Base-by-base conservation (phyloP, 2,329 filamentous ascomycete species). In the Annulohypoxylon truncatum region DNA sequence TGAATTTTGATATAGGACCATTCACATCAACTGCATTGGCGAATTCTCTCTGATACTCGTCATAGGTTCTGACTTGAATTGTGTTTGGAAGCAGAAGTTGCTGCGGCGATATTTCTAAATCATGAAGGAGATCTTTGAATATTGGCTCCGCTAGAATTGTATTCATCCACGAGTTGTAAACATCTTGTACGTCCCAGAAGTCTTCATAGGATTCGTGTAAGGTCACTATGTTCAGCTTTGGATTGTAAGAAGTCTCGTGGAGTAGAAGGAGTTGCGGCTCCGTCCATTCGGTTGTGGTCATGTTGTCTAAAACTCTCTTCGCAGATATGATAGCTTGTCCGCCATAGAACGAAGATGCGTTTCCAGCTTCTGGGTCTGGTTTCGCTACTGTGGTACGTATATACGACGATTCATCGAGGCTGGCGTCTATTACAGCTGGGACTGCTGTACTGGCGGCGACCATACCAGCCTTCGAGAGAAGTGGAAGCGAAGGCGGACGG, bases 241-340 rank as follows among this genome's bases (percentile, higher is more conserved):
- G 52, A 3, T 55, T 33, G 6, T 55, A n/a, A 9, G 38, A 55
- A 3, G 52, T 55, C 33, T 55, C 52, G 5, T 38, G 52, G 33
- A 55, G 52, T 0, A 55, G 26, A 33, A 55, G 52, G 1, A 55
- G 38, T 26, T 55, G 52, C 26, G 26, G 52, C 22, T 55, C 52
- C 10, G 38, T 55, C 52, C 52, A 55, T 46, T 55, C 52, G 15
- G 26, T 15, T 2, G 38, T n/a, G 13, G 46, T 24, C 9, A 46
- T 55, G n/a, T n/a, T 28, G 18, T 26, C 40, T 22, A 55, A 33
- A 12, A 55, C 22, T 9, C 6, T 18, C 3, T 9, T 44, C 10
- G 40, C 18, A 22, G 40, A 44, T 44, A 44, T 44, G 22, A 44
- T 44, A 15, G 7, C 18, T 18, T 22, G 40, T 10, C 40, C 40